A percentile compares a stretch with the other conserved stretches of the same genome.
Conservation (phyloP, 768 basidiomycete species). For the Pleurotus sapidus region DNA sequence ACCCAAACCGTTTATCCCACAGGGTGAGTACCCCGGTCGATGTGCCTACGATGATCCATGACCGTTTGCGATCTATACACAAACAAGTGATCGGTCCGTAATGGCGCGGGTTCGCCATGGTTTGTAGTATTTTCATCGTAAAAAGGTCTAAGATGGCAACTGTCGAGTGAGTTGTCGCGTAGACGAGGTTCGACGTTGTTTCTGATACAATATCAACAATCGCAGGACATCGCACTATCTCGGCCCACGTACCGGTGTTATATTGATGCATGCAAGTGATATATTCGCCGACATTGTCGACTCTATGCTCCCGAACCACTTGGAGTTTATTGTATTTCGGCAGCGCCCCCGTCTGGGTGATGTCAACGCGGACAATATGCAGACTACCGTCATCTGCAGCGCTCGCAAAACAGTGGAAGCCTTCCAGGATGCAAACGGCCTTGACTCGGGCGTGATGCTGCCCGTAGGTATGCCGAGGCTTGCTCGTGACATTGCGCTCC, state of each 20-base stretch:
- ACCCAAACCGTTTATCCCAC: slow-evolving; percentile 95
- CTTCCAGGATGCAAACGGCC: slow-evolving; percentile 79
- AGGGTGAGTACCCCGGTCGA: slow-evolving; percentile 80
- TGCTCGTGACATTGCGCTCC: slow-evolving; percentile 91
- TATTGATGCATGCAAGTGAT: slow-evolving; percentile 84
- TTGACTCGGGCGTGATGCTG: slow-evolving; percentile 69
- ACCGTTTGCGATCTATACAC: slow-evolving; percentile 78
- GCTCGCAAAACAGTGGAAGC: slow-evolving; percentile 85
- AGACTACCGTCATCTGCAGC: slow-evolving; percentile 83
- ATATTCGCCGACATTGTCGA: slow-evolving; percentile 74
- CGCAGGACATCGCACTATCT: background rate
- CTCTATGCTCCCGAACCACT: slow-evolving; percentile 75
- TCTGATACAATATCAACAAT: slow-evolving; percentile 31
- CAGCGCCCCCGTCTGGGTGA: slow-evolving; percentile 60
- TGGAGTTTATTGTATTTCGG: slow-evolving; percentile 85
- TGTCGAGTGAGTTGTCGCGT: slow-evolving; percentile 78
- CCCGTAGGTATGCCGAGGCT: slow-evolving; percentile 69
- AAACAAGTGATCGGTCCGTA: slow-evolving; percentile 84
- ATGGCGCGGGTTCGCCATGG: slow-evolving; percentile 82
- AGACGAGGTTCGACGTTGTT: slow-evolving; percentile 76
- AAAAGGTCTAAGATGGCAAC: slow-evolving; percentile 81
- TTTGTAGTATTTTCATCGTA: slow-evolving; percentile 74
- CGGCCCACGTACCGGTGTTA: slow-evolving; percentile 57
- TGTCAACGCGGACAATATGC: slow-evolving; percentile 80
- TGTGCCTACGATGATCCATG: slow-evolving; percentile 91